Evolutionary conservation across 768 basidiomycete species (phyloP).

Genomic region (Collybia sp.): DNA sequence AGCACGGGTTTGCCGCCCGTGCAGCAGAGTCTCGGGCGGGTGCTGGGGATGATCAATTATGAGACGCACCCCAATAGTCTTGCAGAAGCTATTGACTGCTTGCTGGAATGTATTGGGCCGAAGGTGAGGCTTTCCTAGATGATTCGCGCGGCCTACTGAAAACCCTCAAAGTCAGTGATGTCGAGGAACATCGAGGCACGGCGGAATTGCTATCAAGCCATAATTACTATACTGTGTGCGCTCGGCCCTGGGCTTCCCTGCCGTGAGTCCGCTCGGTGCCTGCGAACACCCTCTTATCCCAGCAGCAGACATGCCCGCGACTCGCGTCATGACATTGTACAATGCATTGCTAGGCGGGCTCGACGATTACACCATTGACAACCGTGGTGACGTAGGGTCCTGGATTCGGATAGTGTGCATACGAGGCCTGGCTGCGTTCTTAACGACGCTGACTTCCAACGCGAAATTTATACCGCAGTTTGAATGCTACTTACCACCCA

Average conservation of each 20-base stretch:
- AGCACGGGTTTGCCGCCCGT: slow-evolving; percentile 41
- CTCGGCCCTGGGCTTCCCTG: slow-evolving; percentile 13
- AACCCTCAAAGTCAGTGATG: slow-evolving; percentile 17
- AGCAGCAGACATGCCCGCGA: no score
- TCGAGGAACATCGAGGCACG: slow-evolving; percentile 46
- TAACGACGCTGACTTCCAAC: slow-evolving; percentile 44
- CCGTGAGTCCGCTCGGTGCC: slow-evolving; percentile 11
- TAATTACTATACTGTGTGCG: slow-evolving; percentile 35
- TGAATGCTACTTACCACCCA: slow-evolving; percentile 54
- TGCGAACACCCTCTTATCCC: no score
- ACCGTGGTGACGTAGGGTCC: slow-evolving; percentile 95
- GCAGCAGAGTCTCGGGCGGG: slow-evolving; percentile 71
- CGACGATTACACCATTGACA: slow-evolving; percentile 88
- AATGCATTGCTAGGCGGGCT: slow-evolving; percentile 65
- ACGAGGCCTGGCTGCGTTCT: slow-evolving; percentile 52
- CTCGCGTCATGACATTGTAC: slow-evolving; percentile 22
- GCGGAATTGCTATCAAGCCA: slow-evolving; percentile 41
- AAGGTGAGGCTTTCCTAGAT: slow-evolving; percentile 33
- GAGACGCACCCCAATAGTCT: slow-evolving; percentile 48
- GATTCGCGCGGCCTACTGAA: slow-evolving; percentile 5
- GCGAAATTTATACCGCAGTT: slow-evolving; percentile 40
- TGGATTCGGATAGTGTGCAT: slow-evolving; percentile 87
- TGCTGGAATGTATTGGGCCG: slow-evolving; percentile 55
- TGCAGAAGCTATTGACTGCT: slow-evolving; percentile 46
- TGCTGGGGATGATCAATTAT: slow-evolving; percentile 71